Conservation (phyloP, 805 yeast species). For the Candida morakotiae region DNA sequence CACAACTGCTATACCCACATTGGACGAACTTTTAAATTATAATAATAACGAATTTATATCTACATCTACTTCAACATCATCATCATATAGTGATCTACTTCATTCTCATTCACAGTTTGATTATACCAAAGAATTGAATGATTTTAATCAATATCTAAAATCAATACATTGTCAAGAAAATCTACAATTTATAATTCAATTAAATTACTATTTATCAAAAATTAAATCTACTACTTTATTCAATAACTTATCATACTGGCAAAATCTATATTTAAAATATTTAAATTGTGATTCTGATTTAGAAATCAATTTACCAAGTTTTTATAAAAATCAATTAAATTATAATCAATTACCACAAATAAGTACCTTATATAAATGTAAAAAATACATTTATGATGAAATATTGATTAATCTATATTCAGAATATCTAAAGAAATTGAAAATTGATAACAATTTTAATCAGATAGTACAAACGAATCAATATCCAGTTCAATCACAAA, state of each 20-base stretch:
- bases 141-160: constrained; percentile 3
- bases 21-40: background rate
- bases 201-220: constrained; percentile 4
- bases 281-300: constrained; percentile 6
- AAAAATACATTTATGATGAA: constrained; percentile 9
- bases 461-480: no score
- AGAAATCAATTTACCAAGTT: constrained; percentile 11
- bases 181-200: constrained; percentile 7
- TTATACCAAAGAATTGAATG: background rate
- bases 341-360: constrained; percentile 3
- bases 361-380: constrained; percentile 5
- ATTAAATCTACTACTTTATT: background rate
- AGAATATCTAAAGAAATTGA: no score
- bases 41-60: background rate
- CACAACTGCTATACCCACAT: background rate
- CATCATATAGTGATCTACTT: no score
- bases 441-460: no score
- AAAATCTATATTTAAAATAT: constrained; percentile 7
- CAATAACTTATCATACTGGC: constrained; percentile 5
- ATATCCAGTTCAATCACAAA: no score
- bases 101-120: background rate
- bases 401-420: constrained; percentile 10
- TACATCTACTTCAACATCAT: background rate
- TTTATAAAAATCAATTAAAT: constrained; percentile 5
- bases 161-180: constrained; percentile 10